phyloP scores from a whole-genome alignment of 2,329 filamentous ascomycete species.

The Cordyceps pruinosa region DNA sequence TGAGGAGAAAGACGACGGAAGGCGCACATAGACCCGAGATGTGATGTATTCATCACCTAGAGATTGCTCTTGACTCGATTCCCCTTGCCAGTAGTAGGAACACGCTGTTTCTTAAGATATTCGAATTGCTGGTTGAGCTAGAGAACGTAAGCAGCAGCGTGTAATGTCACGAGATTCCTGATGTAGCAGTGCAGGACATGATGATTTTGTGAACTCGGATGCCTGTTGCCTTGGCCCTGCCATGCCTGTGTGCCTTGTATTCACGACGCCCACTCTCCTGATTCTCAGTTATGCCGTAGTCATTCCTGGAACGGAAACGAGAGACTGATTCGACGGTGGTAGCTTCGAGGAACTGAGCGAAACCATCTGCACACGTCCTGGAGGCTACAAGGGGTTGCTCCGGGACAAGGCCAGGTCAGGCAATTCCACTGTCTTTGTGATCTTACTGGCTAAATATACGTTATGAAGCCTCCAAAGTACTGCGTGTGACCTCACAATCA shows the following conservation, averaged over 20 bases:
- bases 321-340: neutral
- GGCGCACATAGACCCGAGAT: neutral
- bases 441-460: neutral
- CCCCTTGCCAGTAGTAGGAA: neutral
- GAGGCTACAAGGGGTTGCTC: neutral
- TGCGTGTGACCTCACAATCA: neutral
- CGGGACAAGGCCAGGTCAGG: neutral
- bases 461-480: neutral
- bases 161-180: neutral
- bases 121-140: neutral
- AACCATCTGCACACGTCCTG: neutral
- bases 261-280: neutral
- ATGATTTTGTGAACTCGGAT: neutral
- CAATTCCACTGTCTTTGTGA: neutral
- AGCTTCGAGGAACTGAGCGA: neutral
- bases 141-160: neutral
- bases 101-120: neutral
- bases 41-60: neutral
- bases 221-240: neutral
- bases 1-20: neutral
- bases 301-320: neutral
- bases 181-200: neutral
- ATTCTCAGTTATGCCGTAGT: neutral
- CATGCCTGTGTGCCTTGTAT: neutral
- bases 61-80: neutral